phyloP scores from a whole-genome alignment of 2,329 filamentous ascomycete genomes.

The Akanthomyces dipterigenus region DNA sequence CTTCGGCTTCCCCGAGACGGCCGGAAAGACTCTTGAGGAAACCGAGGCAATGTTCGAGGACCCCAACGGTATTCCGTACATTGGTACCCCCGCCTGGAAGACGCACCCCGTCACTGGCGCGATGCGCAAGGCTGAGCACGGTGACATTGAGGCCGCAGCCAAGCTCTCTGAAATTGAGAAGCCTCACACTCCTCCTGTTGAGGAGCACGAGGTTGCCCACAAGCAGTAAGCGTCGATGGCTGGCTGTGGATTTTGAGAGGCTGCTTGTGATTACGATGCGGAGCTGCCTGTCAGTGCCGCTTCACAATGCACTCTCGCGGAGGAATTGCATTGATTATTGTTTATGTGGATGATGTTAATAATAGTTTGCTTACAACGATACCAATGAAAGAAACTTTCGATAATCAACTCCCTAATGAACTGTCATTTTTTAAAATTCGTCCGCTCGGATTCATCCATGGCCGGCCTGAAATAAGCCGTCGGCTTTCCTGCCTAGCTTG shows the following conservation, averaged over 20 bases:
- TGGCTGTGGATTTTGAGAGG: neutral
- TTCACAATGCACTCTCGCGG: neutral
- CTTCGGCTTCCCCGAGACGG: slow-evolving; percentile 52
- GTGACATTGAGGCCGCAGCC: slow-evolving; percentile 19
- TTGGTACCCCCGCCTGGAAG: slow-evolving; percentile 28
- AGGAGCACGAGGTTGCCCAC: slow-evolving; percentile 4
- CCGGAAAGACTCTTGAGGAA: slow-evolving; percentile 48
- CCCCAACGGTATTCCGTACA: slow-evolving; percentile 23
- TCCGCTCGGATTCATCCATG: too few relatives aligned
- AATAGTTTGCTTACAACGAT: slow-evolving; percentile 11
- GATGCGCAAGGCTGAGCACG: slow-evolving; percentile 19
- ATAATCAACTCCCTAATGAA: neutral
- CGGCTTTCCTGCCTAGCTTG: too few relatives aligned
- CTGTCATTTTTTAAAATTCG: neutral
- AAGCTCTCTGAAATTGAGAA: slow-evolving; percentile 17
- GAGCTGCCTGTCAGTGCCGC: neutral
- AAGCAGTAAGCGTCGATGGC: neutral
- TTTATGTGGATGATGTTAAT: neutral
- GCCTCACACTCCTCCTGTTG: slow-evolving; percentile 11
- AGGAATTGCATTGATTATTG: neutral
- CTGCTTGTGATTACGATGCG: neutral
- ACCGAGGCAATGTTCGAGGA: slow-evolving; percentile 42
- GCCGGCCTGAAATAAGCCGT: too few relatives aligned
- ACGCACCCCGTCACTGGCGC: slow-evolving; percentile 19
- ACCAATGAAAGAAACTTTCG: slow-evolving; percentile 5